phyloP scores from a whole-genome alignment of 1,284 basidiomycete species.

The Rhodotorula mucilaginosa region DNA sequence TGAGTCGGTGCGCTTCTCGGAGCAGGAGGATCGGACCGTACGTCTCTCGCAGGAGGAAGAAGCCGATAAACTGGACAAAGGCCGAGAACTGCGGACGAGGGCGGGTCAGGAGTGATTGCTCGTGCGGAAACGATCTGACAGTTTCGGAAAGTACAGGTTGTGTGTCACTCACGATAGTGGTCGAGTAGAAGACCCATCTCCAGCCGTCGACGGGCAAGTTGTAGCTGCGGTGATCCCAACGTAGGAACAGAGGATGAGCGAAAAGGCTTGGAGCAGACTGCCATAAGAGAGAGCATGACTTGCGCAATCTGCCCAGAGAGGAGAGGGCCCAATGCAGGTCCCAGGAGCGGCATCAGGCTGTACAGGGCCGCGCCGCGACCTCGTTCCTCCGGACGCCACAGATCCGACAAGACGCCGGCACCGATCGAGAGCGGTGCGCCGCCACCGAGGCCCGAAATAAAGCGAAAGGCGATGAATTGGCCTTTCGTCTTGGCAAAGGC shows the following conservation, averaged over 20 bases:
- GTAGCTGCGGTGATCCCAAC: slow-evolving; percentile 49
- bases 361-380: slow-evolving; percentile 67
- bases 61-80: slow-evolving; percentile 53
- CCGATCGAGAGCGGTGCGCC: slow-evolving; percentile 45
- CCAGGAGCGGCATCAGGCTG: slow-evolving; percentile 56
- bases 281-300: neutral
- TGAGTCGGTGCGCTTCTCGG: slow-evolving; percentile 51
- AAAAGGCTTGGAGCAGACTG: no score
- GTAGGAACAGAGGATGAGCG: neutral
- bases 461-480: slow-evolving; percentile 52
- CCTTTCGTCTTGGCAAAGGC: slow-evolving; percentile 61
- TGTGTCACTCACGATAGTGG: slow-evolving; percentile 54
- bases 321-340: slow-evolving; percentile 21
- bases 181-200: slow-evolving; percentile 60
- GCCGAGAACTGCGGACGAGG: slow-evolving; percentile 16
- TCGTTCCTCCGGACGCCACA: slow-evolving; percentile 66
- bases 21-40: slow-evolving; percentile 48
- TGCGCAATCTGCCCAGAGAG: slow-evolving; percentile 3
- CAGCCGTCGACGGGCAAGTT: slow-evolving; percentile 48
- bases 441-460: slow-evolving; percentile 46
- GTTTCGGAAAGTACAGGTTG: no score
- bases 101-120: neutral
- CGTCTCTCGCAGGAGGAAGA: slow-evolving; percentile 48
- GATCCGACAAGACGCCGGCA: slow-evolving; percentile 64
- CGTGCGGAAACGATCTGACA: no score